A percentile compares a stretch with the other conserved stretches of the same genome.
phyloP scores from a whole-genome alignment of 192 early-diverging fungal species.

The Chytriomyces confervae region DNA sequence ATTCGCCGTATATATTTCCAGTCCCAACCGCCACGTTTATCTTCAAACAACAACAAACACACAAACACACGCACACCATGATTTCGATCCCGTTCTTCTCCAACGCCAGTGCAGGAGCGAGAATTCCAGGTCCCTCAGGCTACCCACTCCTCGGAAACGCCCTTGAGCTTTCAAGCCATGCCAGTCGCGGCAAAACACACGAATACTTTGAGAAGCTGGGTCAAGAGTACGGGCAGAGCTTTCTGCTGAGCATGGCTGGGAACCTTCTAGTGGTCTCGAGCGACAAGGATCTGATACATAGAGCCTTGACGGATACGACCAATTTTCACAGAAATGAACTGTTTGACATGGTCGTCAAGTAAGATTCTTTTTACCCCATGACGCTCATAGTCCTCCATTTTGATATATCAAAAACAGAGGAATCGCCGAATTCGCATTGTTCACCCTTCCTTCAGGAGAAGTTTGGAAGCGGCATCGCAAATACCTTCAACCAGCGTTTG shows the following conservation, averaged over 20 bases:
- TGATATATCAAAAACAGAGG: neutral
- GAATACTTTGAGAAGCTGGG: neutral
- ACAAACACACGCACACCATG: too few relatives aligned
- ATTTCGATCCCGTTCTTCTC: too few relatives aligned
- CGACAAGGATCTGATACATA: constrained; percentile 19
- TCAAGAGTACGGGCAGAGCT: neutral
- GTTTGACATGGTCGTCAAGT: too few relatives aligned
- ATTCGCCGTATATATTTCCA: too few relatives aligned
- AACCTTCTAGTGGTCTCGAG: neutral
- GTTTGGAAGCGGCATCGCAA: constrained; percentile 60
- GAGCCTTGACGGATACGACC: constrained; percentile 31
- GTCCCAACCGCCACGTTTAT: too few relatives aligned
- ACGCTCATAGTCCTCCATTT: neutral
- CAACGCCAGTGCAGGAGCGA: neutral
- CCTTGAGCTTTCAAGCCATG: constrained; percentile 15
- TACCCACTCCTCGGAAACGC: constrained; percentile 36
- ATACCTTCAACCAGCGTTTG: constrained; percentile 58
- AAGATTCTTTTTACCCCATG: too few relatives aligned
- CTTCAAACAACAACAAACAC: too few relatives aligned
- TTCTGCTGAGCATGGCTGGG: neutral
- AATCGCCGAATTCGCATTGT: constrained; percentile 43
- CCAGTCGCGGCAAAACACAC: neutral
- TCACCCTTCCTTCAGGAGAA: constrained; percentile 42
- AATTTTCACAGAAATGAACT: constrained; percentile 18
- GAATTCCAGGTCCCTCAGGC: constrained; percentile 31